Percentiles rank a stretch among this genome's conserved stretches.
Evolutionary conservation across 1,139 yeast genomes (phyloP).

Genomic region (Ogataea hybrid): DNA sequence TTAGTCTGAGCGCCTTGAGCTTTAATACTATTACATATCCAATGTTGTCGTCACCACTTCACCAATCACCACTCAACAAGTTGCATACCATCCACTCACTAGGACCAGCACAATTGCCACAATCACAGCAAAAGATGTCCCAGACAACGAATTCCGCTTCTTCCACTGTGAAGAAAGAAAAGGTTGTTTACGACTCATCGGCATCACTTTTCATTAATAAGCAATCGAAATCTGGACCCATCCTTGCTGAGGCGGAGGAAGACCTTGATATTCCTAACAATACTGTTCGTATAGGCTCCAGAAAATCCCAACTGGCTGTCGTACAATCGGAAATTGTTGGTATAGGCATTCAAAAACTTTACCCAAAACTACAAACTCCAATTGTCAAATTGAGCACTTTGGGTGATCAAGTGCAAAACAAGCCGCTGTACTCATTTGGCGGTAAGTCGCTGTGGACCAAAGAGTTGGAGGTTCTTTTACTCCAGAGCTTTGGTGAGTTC

Average conservation of each 20-base stretch:
- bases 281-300: conserved; percentile 66
- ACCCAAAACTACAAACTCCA: conserved; percentile 63
- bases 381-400: conserved; percentile 80
- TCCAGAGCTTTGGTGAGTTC: conserved; percentile 60
- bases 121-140: conserved; percentile 9
- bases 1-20: background rate
- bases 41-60: conserved; percentile 22
- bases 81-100: conserved; percentile 18
- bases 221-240: conserved; percentile 6
- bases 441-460: conserved; percentile 97
- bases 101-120: conserved; percentile 9
- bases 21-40: background rate
- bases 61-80: conserved; percentile 15
- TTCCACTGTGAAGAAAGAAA: conserved; percentile 1
- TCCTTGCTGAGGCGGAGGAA: conserved; percentile 15
- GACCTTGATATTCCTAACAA: conserved; percentile 16
- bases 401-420: conserved; percentile 84
- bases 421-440: conserved; percentile 90
- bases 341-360: conserved; percentile 51
- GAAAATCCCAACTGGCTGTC: conserved; percentile 85
- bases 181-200: conserved; percentile 1
- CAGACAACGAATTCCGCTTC: conserved; percentile 3
- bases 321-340: conserved; percentile 80
- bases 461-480: conserved; percentile 75
- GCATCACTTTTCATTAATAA: background rate